Evolutionary conservation across 2,329 filamentous ascomycete genomes (phyloP).

Genomic region (Aspergillus glaucus): DNA sequence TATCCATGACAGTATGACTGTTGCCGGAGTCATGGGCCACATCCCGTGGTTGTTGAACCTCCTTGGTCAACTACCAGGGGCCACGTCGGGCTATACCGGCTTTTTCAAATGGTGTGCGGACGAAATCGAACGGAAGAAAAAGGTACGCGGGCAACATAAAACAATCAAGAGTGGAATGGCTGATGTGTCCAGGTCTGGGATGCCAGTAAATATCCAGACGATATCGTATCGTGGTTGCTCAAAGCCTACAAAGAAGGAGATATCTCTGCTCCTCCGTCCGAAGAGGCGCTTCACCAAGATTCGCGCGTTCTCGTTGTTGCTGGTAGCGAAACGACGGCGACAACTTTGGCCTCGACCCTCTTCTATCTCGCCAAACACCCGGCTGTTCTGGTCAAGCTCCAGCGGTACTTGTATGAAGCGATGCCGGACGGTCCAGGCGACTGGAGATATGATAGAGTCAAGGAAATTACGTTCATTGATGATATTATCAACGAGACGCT

Average conservation of each 20-base stretch:
- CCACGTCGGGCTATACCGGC: background rate
- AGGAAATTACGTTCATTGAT: background rate
- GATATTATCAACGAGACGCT: constrained; percentile 13
- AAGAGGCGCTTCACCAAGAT: constrained; percentile 10
- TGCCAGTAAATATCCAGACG: constrained; percentile 6
- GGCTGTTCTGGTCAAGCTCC: constrained; percentile 22
- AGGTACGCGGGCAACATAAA: background rate
- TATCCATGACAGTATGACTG: constrained; percentile 10
- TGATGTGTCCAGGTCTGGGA: background rate
- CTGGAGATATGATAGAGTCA: constrained; percentile 12
- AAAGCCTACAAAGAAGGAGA: constrained; percentile 11
- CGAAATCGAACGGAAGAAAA: background rate
- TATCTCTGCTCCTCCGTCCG: constrained; percentile 6
- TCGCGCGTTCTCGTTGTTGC: constrained; percentile 10
- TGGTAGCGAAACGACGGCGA: constrained; percentile 32
- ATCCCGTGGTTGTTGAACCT: constrained; percentile 5
- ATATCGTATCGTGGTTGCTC: constrained; percentile 14
- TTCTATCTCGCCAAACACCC: constrained; percentile 31
- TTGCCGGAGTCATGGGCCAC: constrained; percentile 10
- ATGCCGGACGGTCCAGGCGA: constrained; percentile 17
- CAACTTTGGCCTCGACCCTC: constrained; percentile 22
- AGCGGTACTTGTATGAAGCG: constrained; percentile 21
- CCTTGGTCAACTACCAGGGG: background rate
- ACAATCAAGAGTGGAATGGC: no score
- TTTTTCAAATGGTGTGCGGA: background rate